Evolutionary conservation across 805 yeast species (phyloP).

Genomic region (Jamesozyma piceae): DNA sequence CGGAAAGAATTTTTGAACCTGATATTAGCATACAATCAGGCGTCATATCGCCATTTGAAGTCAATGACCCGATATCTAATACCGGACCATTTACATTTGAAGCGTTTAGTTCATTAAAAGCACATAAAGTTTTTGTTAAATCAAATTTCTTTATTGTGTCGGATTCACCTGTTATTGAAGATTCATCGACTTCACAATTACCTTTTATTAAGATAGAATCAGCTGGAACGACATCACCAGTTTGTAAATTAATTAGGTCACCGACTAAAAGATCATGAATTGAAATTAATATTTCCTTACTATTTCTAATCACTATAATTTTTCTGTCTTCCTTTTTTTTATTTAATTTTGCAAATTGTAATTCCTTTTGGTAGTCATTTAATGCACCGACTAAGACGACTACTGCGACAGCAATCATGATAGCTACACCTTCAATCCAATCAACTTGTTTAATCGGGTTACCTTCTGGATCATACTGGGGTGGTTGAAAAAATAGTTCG

Average conservation of each 20-base stretch:
- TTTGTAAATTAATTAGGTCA: conserved; percentile 70
- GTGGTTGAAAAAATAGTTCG: conserved; percentile 80
- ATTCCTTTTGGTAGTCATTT: conserved; percentile 94
- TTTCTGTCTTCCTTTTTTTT: conserved; percentile 80
- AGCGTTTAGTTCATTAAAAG: conserved; percentile 19
- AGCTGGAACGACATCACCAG: conserved; percentile 91
- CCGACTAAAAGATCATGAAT: conserved; percentile 78
- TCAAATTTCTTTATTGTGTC: conserved; percentile 65
- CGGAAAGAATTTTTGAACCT: conserved; percentile 80
- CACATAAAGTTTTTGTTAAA: conserved; percentile 34
- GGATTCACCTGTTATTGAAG: conserved; percentile 90
- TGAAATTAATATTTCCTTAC: conserved; percentile 56
- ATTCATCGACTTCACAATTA: conserved; percentile 80
- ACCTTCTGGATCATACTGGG: conserved; percentile 72
- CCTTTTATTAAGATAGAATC: conserved; percentile 74
- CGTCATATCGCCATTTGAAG: conserved; percentile 8
- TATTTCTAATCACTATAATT: conserved; percentile 66
- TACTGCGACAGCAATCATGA: conserved; percentile 79
- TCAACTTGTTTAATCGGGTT: conserved; percentile 72
- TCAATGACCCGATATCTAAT: conserved; percentile 9
- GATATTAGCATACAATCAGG: conserved; percentile 81
- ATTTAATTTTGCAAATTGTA: conserved; percentile 82
- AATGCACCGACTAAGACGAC: conserved; percentile 90
- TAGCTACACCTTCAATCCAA: conserved; percentile 99
- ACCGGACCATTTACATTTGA: conserved; percentile 11